Conservation (phyloP, 2,329 filamentous ascomycete species). For the Apiospora rasikravindrae region DNA sequence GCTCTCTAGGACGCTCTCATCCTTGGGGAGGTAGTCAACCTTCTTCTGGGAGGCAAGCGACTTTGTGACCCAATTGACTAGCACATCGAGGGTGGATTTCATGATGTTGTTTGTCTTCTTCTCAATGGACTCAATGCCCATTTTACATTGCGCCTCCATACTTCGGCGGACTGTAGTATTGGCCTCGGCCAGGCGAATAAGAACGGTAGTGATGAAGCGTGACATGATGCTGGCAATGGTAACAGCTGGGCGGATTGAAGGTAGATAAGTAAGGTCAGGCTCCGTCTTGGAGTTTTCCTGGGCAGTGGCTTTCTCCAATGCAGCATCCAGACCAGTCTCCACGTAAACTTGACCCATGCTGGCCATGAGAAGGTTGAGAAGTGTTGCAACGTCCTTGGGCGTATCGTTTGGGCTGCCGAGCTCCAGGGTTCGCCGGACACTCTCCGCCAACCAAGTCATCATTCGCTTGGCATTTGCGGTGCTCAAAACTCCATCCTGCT, state of each 20-base stretch:
- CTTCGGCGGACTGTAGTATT: slow-evolving; percentile 89
- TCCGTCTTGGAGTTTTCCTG: slow-evolving; percentile 83
- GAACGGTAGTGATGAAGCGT: slow-evolving; percentile 86
- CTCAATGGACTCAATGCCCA: slow-evolving; percentile 79
- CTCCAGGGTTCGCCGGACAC: slow-evolving; percentile 88
- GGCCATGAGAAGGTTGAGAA: slow-evolving; percentile 81
- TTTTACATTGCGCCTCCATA: slow-evolving; percentile 82
- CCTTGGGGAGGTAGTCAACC: slow-evolving; percentile 86
- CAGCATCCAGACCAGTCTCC: slow-evolving; percentile 71
- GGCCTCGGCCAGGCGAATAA: slow-evolving; percentile 85
- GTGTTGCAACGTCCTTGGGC: slow-evolving; percentile 87
- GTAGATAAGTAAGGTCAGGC: slow-evolving; percentile 85
- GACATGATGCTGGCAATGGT: slow-evolving; percentile 93
- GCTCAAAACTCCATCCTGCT: slow-evolving; percentile 85
- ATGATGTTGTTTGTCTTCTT: slow-evolving; percentile 74
- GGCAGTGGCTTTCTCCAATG: slow-evolving; percentile 72
- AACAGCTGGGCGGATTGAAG: slow-evolving; percentile 78
- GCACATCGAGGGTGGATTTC: slow-evolving; percentile 66
- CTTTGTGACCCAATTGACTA: slow-evolving; percentile 76
- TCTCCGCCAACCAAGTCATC: slow-evolving; percentile 96
- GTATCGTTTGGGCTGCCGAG: slow-evolving; percentile 87
- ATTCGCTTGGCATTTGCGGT: slow-evolving; percentile 93
- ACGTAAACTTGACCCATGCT: slow-evolving; percentile 87
- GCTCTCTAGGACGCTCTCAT: slow-evolving; percentile 72
- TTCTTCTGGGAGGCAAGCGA: slow-evolving; percentile 81